Evolutionary conservation across 495 filamentous ascomycete genomes (phyloP), one percentile per base, ranked within the genome.

Genomic region (Pyronema domesticum): DNA sequence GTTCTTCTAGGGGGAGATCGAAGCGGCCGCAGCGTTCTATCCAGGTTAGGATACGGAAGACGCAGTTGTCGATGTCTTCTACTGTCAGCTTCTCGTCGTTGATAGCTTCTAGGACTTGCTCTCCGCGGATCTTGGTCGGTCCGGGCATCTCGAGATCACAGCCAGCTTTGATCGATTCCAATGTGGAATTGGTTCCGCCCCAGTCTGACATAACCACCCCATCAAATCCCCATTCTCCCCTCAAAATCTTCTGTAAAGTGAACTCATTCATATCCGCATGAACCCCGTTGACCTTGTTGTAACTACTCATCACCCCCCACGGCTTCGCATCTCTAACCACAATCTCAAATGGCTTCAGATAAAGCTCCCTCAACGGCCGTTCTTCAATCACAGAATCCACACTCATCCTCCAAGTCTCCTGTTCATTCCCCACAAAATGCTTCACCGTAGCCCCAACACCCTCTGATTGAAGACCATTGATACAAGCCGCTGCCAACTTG

Each of bases 351-450:
- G 86, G 86, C 57, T 80, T 72, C 8, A 89, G 77, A 59, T 89
- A 94, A 7, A 93, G 73, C 65, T 94, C 87, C 17, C 86, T 75
- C 55, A 93, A 65, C 7, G 85, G 78, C 36, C 86, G 73, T 57
- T 86, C 78, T 18, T 80, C 77, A 9, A 89, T 71, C 39, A 83
- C 74, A 3, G 78, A 80, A 66, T 83, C 75, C 3, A 89, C 76
- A 1, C 76, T 83, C 71, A 86, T 70, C 18, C 86, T 73, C 68
- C 86, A 74, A 9, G 83, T 83, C 65, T 94, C 86, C 65, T 88
- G 82, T 60, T 91, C 86, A 61, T 94, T 94, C 30, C 76, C 80
- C 40, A 86, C 85, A 60, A 85, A 91, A 65, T 91, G 86, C 71
- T 94, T 94, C 53, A 89, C 74, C 0, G 84, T 86, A 17, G 85